Percentiles rank a stretch among this genome's conserved stretches.
phyloP scores from a whole-genome alignment of 2,329 filamentous ascomycete genomes.

The Aspergillus thermomutatus region DNA sequence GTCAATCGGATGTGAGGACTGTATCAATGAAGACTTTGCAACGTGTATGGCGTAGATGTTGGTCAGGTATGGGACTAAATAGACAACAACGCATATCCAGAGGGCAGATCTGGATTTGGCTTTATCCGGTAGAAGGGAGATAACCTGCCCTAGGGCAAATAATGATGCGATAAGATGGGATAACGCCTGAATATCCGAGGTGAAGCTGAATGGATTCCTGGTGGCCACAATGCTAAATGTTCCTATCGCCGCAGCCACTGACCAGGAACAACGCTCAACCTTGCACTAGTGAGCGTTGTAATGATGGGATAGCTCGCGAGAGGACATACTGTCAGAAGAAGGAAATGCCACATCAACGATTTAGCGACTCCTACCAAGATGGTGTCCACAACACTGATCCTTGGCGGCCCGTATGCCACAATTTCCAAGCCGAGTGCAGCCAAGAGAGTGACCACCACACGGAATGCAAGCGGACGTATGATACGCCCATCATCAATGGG shows the following conservation, averaged over 20 bases:
- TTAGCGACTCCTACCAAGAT: not conserved
- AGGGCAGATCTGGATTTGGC: conserved; percentile 1
- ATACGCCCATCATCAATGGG: conserved; percentile 1
- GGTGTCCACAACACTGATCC: not conserved
- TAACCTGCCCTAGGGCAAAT: conserved; percentile 4
- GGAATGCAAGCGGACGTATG: conserved; percentile 1
- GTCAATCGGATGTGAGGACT: conserved; percentile 2
- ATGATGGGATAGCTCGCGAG: not conserved
- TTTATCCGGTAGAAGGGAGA: conserved; percentile 4
- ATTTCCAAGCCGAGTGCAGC: conserved; percentile 1
- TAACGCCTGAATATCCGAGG: conserved; percentile 1
- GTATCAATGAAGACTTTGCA: not conserved
- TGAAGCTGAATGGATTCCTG: not conserved
- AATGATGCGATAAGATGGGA: conserved; percentile 2
- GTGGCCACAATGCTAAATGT: conserved; percentile 4
- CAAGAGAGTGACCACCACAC: not conserved
- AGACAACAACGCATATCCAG: not conserved
- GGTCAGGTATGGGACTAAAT: conserved; percentile 3
- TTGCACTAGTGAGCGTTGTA: not conserved
- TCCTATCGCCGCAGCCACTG: not conserved
- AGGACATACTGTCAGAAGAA: conserved; percentile 2
- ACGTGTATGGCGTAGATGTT: not conserved
- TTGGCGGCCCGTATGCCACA: not conserved
- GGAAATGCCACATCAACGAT: conserved; percentile 4
- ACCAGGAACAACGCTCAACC: conserved; percentile 6